These are phyloP conservation scores for Mortierella sp. DNA, from an alignment of 371 early-diverging fungal genomes.

Conservation along the genomic window DNA sequence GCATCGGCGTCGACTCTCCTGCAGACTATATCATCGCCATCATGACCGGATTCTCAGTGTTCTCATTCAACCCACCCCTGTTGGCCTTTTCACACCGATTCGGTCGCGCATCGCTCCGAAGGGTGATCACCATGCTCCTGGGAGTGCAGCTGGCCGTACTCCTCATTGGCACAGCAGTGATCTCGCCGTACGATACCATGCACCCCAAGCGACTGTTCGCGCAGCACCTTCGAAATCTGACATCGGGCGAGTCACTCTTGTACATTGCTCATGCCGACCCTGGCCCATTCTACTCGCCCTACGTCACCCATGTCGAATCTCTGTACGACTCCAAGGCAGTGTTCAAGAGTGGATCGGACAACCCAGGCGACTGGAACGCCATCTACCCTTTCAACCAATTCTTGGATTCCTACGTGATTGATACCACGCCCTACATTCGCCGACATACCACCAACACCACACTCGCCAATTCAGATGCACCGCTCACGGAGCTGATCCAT, in stretches of 20 bases:
- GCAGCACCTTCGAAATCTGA: slow-evolving; percentile 72
- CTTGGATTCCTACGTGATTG: slow-evolving; percentile 69
- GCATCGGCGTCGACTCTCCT: slow-evolving; percentile 77
- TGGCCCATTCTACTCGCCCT: slow-evolving; percentile 63
- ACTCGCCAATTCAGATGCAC: slow-evolving; percentile 35
- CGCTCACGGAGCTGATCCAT: slow-evolving; percentile 36
- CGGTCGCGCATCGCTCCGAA: slow-evolving; percentile 54
- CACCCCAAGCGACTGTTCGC: slow-evolving; percentile 75
- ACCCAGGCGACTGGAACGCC: slow-evolving; percentile 68
- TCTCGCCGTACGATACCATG: slow-evolving; percentile 66
- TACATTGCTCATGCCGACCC: slow-evolving; percentile 73
- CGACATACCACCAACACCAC: slow-evolving; percentile 36
- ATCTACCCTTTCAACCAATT: slow-evolving; percentile 78
- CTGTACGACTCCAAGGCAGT: slow-evolving; percentile 54
- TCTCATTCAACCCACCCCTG: slow-evolving; percentile 58
- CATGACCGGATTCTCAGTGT: slow-evolving; percentile 65
- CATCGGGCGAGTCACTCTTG: slow-evolving; percentile 68
- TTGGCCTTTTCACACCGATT: slow-evolving; percentile 73
- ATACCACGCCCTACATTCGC: slow-evolving; percentile 62
- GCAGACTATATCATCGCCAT: slow-evolving; percentile 73
- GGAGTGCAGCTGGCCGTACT: slow-evolving; percentile 55
- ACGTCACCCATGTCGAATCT: slow-evolving; percentile 58
- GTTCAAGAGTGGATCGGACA: slow-evolving; percentile 42
- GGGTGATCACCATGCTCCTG: slow-evolving; percentile 50
- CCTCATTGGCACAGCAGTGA: slow-evolving; percentile 14